Evolutionary conservation across 306 rosid species (phyloP).

Genomic region (Mimosa bimucronata): DNA sequence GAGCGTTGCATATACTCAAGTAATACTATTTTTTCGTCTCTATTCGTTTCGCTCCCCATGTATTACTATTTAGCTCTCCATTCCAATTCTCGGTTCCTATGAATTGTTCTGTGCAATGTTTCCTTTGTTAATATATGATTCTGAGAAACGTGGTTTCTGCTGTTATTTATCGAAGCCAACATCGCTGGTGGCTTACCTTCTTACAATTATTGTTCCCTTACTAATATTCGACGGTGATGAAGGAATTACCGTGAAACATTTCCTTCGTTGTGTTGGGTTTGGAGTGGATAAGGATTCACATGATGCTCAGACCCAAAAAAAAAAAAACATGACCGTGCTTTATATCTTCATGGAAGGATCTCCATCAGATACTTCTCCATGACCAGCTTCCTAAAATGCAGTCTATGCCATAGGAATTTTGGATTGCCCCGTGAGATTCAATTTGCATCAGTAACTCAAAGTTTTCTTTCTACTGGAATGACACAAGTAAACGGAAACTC

Average conservation of each 20-base stretch:
- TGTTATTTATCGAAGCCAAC: neutral
- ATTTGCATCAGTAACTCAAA: neutral
- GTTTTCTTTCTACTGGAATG: neutral
- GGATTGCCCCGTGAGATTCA: neutral
- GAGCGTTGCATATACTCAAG: too few relatives aligned
- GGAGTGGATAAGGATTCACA: too few relatives aligned
- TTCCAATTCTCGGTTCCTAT: neutral
- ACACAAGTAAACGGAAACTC: neutral
- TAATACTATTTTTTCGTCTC: too few relatives aligned
- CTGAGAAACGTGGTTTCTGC: neutral
- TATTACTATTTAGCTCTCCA: neutral
- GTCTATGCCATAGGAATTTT: neutral
- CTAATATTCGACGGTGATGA: constrained; percentile 7
- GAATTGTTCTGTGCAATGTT: constrained; percentile 18
- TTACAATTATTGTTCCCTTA: constrained; percentile 24
- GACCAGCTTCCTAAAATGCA: constrained; percentile 18
- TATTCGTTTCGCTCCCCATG: constrained; percentile 16
- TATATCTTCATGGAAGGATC: neutral
- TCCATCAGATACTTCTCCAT: too few relatives aligned
- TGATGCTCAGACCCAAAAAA: too few relatives aligned
- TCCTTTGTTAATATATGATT: neutral
- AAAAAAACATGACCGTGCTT: neutral
- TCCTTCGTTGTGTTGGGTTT: constrained; percentile 18
- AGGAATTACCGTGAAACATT: constrained; percentile 7
- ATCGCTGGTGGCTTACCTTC: constrained; percentile 1